A percentile compares a stretch with the other conserved stretches of the same genome.
Conservation (phyloP, 192 early-diverging fungal genomes). For the Coemansia umbellata region DNA sequence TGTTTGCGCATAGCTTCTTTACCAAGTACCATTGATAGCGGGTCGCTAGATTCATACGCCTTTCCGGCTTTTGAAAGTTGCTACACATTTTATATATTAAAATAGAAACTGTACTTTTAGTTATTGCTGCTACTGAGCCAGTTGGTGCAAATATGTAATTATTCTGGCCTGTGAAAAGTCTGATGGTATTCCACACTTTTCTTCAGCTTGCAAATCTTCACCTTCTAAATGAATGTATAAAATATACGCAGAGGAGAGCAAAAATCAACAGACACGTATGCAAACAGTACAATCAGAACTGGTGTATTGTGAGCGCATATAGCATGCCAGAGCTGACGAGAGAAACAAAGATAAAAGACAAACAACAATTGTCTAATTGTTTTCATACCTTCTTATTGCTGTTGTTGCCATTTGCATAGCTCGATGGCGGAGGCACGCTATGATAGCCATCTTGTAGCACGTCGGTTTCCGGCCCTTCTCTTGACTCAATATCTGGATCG, state of each 20-base stretch:
- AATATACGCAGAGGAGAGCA: too few species aligned
- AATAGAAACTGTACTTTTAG: background rate
- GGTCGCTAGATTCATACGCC: slow-evolving; percentile 12
- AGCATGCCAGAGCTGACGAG: too few species aligned
- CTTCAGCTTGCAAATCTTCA: too few species aligned
- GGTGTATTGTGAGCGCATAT: too few species aligned
- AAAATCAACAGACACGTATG: background rate
- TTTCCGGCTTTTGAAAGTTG: background rate
- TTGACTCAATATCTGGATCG: background rate
- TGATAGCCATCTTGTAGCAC: slow-evolving; percentile 21
- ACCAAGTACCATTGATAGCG: slow-evolving; percentile 17
- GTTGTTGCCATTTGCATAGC: slow-evolving; percentile 16
- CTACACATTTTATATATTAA: background rate
- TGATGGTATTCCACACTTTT: too few species aligned
- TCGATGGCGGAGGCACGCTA: slow-evolving; percentile 40
- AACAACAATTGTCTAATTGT: too few species aligned
- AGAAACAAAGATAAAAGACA: too few species aligned
- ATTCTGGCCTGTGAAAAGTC: too few species aligned
- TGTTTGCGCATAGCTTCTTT: background rate
- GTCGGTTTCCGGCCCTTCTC: background rate
- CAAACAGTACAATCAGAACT: too few species aligned
- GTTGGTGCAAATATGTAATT: too few species aligned
- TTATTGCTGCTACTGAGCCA: too few species aligned
- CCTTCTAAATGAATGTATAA: too few species aligned
- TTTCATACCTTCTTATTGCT: slow-evolving; percentile 29